A percentile compares a stretch with the other conserved stretches of the same genome.
Evolutionary conservation across 129 eudicot genomes (phyloP).

Genomic region (Pulicaria dysenterica): DNA sequence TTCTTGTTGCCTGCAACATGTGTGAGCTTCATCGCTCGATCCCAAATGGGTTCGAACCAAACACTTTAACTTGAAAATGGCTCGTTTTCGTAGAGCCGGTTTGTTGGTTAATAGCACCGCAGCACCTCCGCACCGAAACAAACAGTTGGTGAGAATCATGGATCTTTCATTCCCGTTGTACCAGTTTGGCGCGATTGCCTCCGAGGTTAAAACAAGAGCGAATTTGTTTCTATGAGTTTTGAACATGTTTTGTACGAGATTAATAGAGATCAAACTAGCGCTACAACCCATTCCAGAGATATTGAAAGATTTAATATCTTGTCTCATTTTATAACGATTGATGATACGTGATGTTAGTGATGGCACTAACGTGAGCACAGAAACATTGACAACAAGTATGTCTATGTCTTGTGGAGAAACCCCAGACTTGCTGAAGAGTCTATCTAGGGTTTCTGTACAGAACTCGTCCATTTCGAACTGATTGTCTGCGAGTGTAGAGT

Average conservation of each 20-base stretch:
- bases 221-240: conserved; percentile 37
- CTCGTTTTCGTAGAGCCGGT: conserved; percentile 24
- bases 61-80: conserved; percentile 45
- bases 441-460: conserved; percentile 39
- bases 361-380: conserved; percentile 44
- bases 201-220: conserved; percentile 48
- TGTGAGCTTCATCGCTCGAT: conserved; percentile 43
- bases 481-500: conserved; percentile 30
- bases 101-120: conserved; percentile 48
- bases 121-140: conserved; percentile 48
- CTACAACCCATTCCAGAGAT: conserved; percentile 59
- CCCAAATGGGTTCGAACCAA: conserved; percentile 54
- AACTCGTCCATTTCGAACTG: conserved; percentile 50
- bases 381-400: conserved; percentile 56
- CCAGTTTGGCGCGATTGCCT: conserved; percentile 52
- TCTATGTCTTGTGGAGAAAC: conserved; percentile 47
- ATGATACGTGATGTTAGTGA: conserved; percentile 47
- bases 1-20: conserved; percentile 44
- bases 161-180: conserved; percentile 49
- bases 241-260: conserved; percentile 48
- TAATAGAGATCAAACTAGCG: conserved; percentile 43
- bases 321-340: conserved; percentile 50
- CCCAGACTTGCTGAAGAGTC: conserved; percentile 30
- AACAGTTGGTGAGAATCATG: conserved; percentile 50
- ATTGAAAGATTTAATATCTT: conserved; percentile 42